Evolutionary conservation across 179 eudicot species (phyloP).

Genomic region (Gypsophila paniculata): DNA sequence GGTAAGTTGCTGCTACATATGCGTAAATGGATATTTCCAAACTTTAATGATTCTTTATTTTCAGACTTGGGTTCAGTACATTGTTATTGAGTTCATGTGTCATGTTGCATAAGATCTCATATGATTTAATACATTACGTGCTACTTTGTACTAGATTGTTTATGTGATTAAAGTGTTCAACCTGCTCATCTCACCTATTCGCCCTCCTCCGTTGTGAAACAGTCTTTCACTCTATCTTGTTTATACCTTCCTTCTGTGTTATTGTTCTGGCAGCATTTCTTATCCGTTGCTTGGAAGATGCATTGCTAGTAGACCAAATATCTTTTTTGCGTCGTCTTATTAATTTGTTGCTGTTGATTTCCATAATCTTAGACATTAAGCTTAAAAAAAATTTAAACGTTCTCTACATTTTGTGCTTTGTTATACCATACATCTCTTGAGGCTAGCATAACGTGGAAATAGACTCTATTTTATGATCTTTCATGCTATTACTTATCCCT

Average conservation of each 20-base stretch:
- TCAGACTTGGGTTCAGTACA: background rate
- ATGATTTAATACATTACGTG: no score
- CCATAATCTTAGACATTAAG: background rate
- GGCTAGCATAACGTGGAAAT: background rate
- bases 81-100: no score
- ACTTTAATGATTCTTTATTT: background rate
- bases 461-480: background rate
- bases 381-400: background rate
- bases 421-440: background rate
- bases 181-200: no score
- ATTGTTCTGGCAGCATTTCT: background rate
- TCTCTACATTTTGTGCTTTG: background rate
- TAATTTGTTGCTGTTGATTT: background rate
- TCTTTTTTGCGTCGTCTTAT: background rate
- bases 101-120: no score
- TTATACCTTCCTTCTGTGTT: background rate
- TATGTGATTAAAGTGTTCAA: no score
- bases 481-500: no score
- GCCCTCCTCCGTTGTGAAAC: background rate
- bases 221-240: background rate
- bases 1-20: background rate
- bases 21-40: background rate
- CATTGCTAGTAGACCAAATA: background rate
- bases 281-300: background rate
- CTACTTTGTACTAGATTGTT: no score